Evolutionary conservation across 2,329 filamentous ascomycete species (phyloP), one percentile per base, ranked within the genome.

Genomic region (Colletotrichum sp.): DNA sequence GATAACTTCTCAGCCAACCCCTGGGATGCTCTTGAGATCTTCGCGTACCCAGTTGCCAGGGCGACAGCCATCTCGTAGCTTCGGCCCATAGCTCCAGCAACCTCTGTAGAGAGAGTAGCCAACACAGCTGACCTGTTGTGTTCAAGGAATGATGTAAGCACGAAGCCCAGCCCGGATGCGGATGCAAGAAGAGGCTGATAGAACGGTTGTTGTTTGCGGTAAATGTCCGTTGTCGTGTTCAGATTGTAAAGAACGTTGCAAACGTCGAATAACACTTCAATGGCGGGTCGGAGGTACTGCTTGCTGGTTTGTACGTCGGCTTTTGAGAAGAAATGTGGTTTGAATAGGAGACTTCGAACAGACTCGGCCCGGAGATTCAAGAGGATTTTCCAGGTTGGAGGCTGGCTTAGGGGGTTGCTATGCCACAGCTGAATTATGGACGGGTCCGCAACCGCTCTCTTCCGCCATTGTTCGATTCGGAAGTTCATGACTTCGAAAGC

Each of bases 401-500:
- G 63, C 12, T 52, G 36, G 26, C 36, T 52, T 32, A 30, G 13
- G 7, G 63, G 63, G 4, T 52, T 14, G 24, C 16, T 16, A 1
- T 48, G 38, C 63, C 63, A 65, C 1, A 56, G 36, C 1, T 61
- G 52, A 1, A 34, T 61, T 9, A 61, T 28, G 3, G 67, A 43
- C 3, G 52, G 52, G 24, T 67, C 16, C 16, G 76, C 79, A 3
- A 81, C 76, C 2, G 78, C 78, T 5, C 77, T 79, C 28, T 78
- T 81, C 3, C 78, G 69, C 80, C 80, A 81, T 32, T 52, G 67
- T 56, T 69, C 55, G 6, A 82, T 78, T 24, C 82, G 81, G 10
- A 82, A 82, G 8, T 78, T 81, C 76, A 82, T 78, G 6, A 82
- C 10, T 10, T 82, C 81, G n/a, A 80, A 80, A 0, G 78, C 77